Conservation (phyloP, 2,329 filamentous ascomycete genomes). For the Harringtonia aguacate region DNA sequence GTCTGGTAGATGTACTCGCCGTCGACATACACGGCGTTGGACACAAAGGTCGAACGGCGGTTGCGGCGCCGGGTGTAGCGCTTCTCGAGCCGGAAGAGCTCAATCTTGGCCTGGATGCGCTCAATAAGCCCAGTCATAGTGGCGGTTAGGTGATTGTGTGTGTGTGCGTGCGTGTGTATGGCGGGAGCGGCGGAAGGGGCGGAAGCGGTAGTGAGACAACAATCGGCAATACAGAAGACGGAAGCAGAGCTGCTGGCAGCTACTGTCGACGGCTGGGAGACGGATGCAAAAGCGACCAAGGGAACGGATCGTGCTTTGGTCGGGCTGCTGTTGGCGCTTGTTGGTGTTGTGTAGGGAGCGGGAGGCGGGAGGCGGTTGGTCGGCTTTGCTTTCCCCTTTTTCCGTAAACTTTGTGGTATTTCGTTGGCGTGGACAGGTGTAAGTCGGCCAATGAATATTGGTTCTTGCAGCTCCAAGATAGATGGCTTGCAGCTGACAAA, state of each 20-base stretch:
- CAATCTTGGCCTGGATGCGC: slow-evolving; percentile 58
- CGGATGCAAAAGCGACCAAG: too few relatives aligned
- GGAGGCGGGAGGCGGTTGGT: too few relatives aligned
- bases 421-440: too few relatives aligned
- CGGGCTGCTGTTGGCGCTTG: too few relatives aligned
- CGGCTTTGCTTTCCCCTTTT: too few relatives aligned
- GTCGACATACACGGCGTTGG: slow-evolving; percentile 84
- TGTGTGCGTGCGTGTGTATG: not conserved
- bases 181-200: not conserved
- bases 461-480: too few relatives aligned
- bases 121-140: slow-evolving; percentile 39
- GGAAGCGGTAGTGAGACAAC: not conserved
- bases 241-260: not conserved
- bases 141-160: slow-evolving; percentile 3
- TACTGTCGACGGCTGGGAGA: not conserved
- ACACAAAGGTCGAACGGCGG: slow-evolving; percentile 80
- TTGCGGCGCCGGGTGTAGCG: slow-evolving; percentile 82
- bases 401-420: too few relatives aligned
- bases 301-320: too few relatives aligned
- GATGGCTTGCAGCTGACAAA: too few relatives aligned
- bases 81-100: slow-evolving; percentile 91
- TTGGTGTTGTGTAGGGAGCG: too few relatives aligned
- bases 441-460: too few relatives aligned
- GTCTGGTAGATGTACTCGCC: slow-evolving; percentile 85
- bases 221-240: not conserved